These are phyloP conservation scores for Rauvolfia tetraphylla DNA, from an alignment of 257 asterid genomes.

Conservation along the genomic window DNA sequence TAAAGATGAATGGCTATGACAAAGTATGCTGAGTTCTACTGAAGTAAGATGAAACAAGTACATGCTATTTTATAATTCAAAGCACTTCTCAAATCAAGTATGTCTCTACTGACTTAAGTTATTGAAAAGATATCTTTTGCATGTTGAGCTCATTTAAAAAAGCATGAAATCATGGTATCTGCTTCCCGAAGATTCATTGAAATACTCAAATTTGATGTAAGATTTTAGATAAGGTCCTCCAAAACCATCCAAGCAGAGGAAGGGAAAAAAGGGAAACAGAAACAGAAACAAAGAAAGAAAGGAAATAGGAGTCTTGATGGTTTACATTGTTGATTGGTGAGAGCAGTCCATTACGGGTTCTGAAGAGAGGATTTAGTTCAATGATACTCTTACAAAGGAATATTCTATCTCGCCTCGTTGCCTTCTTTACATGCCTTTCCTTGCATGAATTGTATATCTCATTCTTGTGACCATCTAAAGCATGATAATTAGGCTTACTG, in stretches of 20 bases:
- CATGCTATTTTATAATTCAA: background rate
- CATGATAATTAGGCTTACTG: background rate
- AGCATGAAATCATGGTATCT: background rate
- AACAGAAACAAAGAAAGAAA: too few species aligned
- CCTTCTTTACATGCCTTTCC: background rate
- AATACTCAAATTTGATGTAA: background rate
- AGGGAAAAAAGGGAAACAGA: background rate
- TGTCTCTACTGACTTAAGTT: background rate
- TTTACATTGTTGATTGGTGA: background rate
- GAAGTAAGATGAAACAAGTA: background rate
- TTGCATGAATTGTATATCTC: background rate
- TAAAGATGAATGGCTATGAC: background rate
- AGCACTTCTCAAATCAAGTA: background rate
- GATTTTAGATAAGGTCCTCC: too few species aligned
- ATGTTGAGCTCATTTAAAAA: background rate
- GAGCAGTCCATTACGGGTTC: background rate
- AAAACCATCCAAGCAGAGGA: too few species aligned
- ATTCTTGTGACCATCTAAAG: constrained; percentile 4
- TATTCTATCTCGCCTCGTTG: background rate
- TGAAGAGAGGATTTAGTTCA: background rate
- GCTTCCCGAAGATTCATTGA: background rate
- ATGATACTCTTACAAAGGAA: background rate
- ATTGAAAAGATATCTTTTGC: background rate
- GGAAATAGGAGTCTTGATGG: background rate
- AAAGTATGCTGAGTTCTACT: background rate